Conservation (phyloP, 2,329 filamentous ascomycete genomes). For the Claviceps arundinis region DNA sequence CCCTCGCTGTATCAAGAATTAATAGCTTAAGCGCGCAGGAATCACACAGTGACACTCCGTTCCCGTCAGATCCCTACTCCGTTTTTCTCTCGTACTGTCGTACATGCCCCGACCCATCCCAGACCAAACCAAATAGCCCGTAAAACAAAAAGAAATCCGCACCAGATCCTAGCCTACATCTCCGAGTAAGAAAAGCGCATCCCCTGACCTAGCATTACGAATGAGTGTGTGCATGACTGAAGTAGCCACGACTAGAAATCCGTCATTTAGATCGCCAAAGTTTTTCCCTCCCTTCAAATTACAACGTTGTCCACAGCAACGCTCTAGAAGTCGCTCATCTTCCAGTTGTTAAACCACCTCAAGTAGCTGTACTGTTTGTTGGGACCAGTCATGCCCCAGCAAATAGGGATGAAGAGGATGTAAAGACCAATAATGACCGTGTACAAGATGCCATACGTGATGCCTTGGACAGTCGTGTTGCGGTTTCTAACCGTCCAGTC, state of each 20-base stretch:
- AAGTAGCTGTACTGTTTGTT: constrained; percentile 79
- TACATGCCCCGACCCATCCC: constrained; percentile 9
- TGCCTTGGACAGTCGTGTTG: constrained; percentile 48
- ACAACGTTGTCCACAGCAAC: constrained; percentile 1
- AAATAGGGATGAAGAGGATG: constrained; percentile 81
- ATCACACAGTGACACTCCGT: constrained; percentile 12
- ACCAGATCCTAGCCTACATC: constrained; percentile 8
- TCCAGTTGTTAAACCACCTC: constrained; percentile 88
- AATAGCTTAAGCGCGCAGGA: constrained; percentile 16
- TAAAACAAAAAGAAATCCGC: constrained; percentile 7
- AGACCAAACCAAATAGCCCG: constrained; percentile 7
- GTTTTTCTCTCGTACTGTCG: constrained; percentile 9
- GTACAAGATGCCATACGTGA: constrained; percentile 65
- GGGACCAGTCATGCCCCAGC: constrained; percentile 85
- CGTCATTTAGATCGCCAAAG: background rate
- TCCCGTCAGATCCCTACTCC: constrained; percentile 5
- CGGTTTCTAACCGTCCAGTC: constrained; percentile 70
- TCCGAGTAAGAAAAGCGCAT: background rate
- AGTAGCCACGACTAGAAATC: background rate
- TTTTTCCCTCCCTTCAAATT: background rate
- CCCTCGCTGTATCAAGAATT: background rate
- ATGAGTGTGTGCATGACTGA: background rate
- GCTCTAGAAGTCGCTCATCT: constrained; percentile 48
- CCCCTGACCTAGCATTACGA: background rate
- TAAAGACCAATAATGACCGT: constrained; percentile 66